Base-by-base conservation (phyloP, 257 asterid species). In the Nicotiana attenuata region DNA sequence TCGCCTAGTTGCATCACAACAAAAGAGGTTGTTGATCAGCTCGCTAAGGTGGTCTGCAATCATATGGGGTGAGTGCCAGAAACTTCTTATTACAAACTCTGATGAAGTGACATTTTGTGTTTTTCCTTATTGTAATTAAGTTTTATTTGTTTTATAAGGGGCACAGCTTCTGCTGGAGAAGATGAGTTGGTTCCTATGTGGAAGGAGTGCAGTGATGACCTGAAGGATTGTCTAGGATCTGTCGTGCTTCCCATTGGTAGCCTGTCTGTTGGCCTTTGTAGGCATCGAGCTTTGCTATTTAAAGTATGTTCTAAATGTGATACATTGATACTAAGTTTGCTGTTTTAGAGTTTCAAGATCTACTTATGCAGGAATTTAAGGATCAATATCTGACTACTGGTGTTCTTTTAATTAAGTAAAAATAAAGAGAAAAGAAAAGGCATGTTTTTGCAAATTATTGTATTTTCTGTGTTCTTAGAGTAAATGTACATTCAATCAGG, bases 31-130 rank as follows among this genome's bases (percentile, higher is more conserved):
- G 99, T 93, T 87, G 98, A 94, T 59, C 97, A 93, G 83, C 92
- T 96, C 53, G 97, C 99, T 35, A 92, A 92, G 93, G 91, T 96
- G 85, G 98, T 94, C n/a, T 93, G 93, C 92, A 90, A 88, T 86
- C 95, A 88, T 81, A 87, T 94, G 98, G 99, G 99, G 99, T 94
- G 87, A 93, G 97, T 84, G 59, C 84, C 81, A 35, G 81, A 73
- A 81, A 79, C 65, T 86, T 78, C 64, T 56, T 59, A 38, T 28
- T 24, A 52, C 69, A 81, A 81, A 33, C 83, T 81, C 45, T 15
- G 22, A 68, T 24, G 35, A 75, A 76, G 19, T 33, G 16, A 20
- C 22, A 2, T 45, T 15, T 71, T 13, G 26, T 77, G 33, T 31
- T 38, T 24, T 56, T 28, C 19, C n/a, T 16, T 84, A 28, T 78